Evolutionary conservation across 305 asterid genomes (phyloP).

Genomic region (Solanum hybrid): DNA sequence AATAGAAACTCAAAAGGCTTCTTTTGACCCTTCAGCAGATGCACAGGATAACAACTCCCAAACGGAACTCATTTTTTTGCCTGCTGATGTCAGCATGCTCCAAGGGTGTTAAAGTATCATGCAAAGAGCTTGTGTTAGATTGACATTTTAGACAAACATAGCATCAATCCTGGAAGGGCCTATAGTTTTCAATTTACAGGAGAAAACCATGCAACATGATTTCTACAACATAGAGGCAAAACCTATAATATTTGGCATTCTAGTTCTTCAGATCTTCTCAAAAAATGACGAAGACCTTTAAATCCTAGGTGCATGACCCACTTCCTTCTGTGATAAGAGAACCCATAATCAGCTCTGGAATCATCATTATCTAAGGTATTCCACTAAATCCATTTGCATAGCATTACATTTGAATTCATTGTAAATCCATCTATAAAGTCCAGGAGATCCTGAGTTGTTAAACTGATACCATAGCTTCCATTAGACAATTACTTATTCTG

Average conservation of each 20-base stretch:
- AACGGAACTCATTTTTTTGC: neutral
- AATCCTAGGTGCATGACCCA: neutral
- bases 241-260: neutral
- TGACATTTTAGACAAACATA: neutral
- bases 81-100: slow-evolving; percentile 1
- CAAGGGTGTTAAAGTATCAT: neutral
- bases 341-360: neutral
- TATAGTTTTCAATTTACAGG: neutral
- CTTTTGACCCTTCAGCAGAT: neutral
- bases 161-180: neutral
- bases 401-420: neutral
- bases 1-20: slow-evolving; percentile 1
- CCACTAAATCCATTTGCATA: neutral
- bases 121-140: neutral
- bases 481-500: neutral
- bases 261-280: neutral
- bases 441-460: neutral
- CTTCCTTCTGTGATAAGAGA: slow-evolving; percentile 2
- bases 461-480: neutral
- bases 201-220: neutral
- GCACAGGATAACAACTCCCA: neutral
- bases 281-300: neutral
- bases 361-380: neutral
- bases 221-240: neutral
- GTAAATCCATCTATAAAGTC: neutral